These are phyloP conservation scores for Claviceps sp. DNA, from an alignment of 2,329 filamentous ascomycete genomes.

Conservation along the genomic window DNA sequence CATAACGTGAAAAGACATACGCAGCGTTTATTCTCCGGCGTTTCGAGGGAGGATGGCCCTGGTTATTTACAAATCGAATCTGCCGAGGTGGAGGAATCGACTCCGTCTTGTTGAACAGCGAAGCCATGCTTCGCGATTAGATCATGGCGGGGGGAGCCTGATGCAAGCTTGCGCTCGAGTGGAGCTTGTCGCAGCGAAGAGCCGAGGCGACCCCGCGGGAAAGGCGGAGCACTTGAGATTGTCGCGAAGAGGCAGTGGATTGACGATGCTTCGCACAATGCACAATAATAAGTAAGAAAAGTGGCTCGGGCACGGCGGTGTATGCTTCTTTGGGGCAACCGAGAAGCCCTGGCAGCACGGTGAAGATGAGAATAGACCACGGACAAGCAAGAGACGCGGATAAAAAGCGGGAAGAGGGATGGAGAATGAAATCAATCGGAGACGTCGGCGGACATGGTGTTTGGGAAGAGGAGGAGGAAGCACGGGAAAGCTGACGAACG, in stretches of 20 bases:
- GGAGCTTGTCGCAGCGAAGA: background rate
- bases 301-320: background rate
- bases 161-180: background rate
- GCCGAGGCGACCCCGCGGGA: background rate
- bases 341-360: background rate
- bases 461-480: background rate
- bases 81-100: constrained; percentile 32
- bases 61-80: constrained; percentile 71
- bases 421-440: constrained; percentile 1
- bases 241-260: background rate
- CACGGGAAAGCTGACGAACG: background rate
- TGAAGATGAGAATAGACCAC: background rate
- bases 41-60: constrained; percentile 69
- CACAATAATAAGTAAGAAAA: background rate
- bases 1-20: constrained; percentile 31
- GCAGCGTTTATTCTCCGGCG: constrained; percentile 67
- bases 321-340: background rate
- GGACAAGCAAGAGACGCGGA: background rate
- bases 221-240: background rate
- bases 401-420: background rate
- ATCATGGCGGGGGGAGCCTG: constrained; percentile 20
- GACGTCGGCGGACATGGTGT: constrained; percentile 7
- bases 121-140: constrained; percentile 27
- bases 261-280: constrained; percentile 1
- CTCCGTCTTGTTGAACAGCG: constrained; percentile 27